Evolutionary conservation across 495 filamentous ascomycete genomes (phyloP).

Genomic region (Talaromyces borbonicus): DNA sequence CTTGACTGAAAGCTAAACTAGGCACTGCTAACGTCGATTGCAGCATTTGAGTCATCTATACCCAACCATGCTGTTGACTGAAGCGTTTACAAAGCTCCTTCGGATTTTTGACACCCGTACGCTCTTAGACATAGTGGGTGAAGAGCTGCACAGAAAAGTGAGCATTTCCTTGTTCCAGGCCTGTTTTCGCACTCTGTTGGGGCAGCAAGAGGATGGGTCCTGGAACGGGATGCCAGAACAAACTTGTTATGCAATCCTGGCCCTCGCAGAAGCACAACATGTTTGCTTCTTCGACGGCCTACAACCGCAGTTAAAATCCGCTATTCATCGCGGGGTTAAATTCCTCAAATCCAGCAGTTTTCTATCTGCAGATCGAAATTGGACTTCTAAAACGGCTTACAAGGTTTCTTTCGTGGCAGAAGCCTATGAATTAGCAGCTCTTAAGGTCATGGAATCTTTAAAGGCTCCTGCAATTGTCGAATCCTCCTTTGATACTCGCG

Average conservation of each 20-base stretch:
- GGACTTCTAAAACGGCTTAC: neutral
- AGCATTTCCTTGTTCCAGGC: no score
- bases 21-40: no score
- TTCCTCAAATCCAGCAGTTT: no score
- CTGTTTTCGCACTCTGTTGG: neutral
- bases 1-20: no score
- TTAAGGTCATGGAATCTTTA: neutral
- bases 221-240: constrained; percentile 4
- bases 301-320: no score
- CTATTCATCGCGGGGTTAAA: no score
- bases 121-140: no score
- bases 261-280: no score
- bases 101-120: no score
- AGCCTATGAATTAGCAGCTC: neutral
- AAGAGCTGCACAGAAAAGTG: no score
- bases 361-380: neutral
- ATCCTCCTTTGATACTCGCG: no score
- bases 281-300: neutral
- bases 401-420: neutral
- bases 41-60: neutral
- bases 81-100: no score
- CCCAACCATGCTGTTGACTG: neutral
- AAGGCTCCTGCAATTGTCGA: neutral
- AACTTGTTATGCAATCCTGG: constrained; percentile 13
- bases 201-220: neutral